A percentile compares a stretch with the other conserved stretches of the same genome.
Conservation (phyloP, 169 alveolate species). For the Theileria luwenshuni region DNA sequence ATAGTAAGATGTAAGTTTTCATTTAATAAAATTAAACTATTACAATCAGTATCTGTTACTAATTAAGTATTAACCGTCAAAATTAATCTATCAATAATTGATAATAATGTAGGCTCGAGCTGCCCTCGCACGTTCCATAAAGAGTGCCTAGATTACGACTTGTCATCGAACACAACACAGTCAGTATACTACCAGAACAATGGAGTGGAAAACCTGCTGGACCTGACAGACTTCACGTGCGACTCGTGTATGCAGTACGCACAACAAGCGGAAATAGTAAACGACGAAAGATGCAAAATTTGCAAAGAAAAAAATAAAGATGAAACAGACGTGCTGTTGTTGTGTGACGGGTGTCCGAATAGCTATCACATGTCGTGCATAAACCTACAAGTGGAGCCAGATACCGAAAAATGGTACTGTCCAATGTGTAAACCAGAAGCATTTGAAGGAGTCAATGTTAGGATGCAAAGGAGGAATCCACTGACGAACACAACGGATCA, state of each 20-base stretch:
- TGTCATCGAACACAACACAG: constrained; percentile 33
- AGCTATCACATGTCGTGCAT: constrained; percentile 85
- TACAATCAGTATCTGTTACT: constrained; percentile 1
- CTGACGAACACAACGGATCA: constrained; percentile 76
- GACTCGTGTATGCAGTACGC: constrained; percentile 78
- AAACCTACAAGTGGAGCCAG: constrained; percentile 83
- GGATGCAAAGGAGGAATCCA: constrained; percentile 74
- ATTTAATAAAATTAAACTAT: neutral
- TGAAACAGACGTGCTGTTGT: constrained; percentile 74
- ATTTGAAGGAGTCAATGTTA: constrained; percentile 76
- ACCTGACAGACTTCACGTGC: constrained; percentile 70
- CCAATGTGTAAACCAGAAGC: constrained; percentile 87
- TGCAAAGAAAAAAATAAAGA: constrained; percentile 77
- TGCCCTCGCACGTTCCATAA: constrained; percentile 75
- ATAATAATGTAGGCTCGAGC: constrained; percentile 50
- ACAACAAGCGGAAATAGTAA: constrained; percentile 74
- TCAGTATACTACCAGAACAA: constrained; percentile 53
- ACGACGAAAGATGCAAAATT: constrained; percentile 84
- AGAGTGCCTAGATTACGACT: constrained; percentile 77
- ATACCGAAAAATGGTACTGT: constrained; percentile 86
- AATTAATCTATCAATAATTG: too few relatives aligned
- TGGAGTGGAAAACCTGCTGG: constrained; percentile 63
- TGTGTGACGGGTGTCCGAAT: constrained; percentile 91
- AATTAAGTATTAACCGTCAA: too few relatives aligned
- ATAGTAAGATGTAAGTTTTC: constrained; percentile 67